phyloP scores from a whole-genome alignment of 2,329 filamentous ascomycete genomes.

The Talaromyces sp. region DNA sequence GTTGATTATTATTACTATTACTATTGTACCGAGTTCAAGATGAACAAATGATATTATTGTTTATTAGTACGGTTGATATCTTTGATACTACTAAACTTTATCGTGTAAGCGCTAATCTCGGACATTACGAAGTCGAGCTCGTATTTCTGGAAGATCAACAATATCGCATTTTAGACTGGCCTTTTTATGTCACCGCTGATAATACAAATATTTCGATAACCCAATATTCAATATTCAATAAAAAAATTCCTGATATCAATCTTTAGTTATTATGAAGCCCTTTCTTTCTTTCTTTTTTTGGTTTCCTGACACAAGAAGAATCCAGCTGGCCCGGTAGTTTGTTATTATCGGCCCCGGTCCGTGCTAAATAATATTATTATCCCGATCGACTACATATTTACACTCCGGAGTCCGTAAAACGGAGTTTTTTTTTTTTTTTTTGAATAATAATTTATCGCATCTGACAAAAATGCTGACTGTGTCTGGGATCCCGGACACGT shows the following conservation, averaged over 20 bases:
- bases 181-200: no score
- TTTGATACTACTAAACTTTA: not conserved
- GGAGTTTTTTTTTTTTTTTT: not conserved
- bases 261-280: not conserved
- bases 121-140: not conserved
- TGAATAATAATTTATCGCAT: not conserved
- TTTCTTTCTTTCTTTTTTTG: not conserved
- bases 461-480: not conserved
- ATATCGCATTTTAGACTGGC: no score
- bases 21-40: not conserved
- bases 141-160: not conserved
- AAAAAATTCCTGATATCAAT: not conserved
- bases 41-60: not conserved
- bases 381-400: not conserved
- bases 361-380: not conserved
- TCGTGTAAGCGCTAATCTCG: not conserved
- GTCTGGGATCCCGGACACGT: not conserved
- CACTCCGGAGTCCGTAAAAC: not conserved
- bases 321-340: not conserved
- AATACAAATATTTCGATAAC: not conserved
- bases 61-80: not conserved
- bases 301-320: not conserved
- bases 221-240: no score
- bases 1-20: not conserved
- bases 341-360: not conserved